Evolutionary conservation across 176 grass and related monocot genomes (phyloP), one percentile per base, ranked within the genome.

Genomic region (Tillandsia fasciculata): DNA sequence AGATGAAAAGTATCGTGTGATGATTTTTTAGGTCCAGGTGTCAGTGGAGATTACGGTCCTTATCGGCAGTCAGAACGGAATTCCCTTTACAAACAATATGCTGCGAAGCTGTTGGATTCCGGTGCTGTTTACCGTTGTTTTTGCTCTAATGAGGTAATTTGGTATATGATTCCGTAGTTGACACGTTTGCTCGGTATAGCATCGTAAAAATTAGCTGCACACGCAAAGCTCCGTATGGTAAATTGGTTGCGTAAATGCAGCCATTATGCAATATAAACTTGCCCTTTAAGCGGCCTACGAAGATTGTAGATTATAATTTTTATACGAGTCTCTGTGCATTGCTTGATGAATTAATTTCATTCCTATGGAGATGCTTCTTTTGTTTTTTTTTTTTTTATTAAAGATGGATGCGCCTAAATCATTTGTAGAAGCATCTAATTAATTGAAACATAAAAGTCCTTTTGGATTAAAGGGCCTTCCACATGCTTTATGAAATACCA

Each of bases 31-130:
- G 94, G 89, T 29, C 89, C 89, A 3, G 82, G 81, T 75, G 75
- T 99, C 1, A 86, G 89, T 7, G 89, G 94, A 50, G 82, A 93
- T 47, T 99, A 90, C 53, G 89, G 94, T 23, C 89, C 94, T 24
- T 99, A 99, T 27, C 84, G 82, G 47, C 94, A 99, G 72, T 93
- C 94, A 6, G 94, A 99, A 84, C 75, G 94, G 42, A 99, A 99
- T 70, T 68, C 75, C 1, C 68, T 93, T 42, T 99, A 93, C 82
- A 99, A 99, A 74, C 74, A 99, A 75, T 85, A 86, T 72, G 84
- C 87, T 6, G 74, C 87, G 65, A 90, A 86, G 54, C 76, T 99
- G 50, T 72, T 93, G 89, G 84, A 93, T 12, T 81, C 82, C 57
- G 89, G 87, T 64, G 77, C 89, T 48, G 94, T 93, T 85, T 99